Evolutionary conservation across 306 rosid genomes (phyloP), one percentile per base, ranked within the genome.

Genomic region (Fragaria nilgerrensis): DNA sequence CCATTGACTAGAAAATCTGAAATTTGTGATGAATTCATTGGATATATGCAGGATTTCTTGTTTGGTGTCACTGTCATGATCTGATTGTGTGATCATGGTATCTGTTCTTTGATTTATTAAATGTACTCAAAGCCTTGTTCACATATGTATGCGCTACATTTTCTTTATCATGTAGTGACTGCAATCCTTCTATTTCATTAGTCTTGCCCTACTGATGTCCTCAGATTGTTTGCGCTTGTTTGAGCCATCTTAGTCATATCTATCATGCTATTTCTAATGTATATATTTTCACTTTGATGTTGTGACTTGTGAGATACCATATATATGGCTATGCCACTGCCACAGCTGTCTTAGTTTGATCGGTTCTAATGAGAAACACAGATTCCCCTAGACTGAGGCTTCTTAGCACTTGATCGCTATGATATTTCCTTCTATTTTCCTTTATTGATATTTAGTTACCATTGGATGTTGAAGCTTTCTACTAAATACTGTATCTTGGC

Each of bases 1-100:
- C 10, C 20, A 7, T 43, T 44, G 36, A 70, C 9, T 39, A 70
- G 11, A 41, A 43, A 59, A 59, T 71, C n/a, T 10, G 36, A 69
- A 53, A 5, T 61, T 10, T 50, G 59, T 53, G 44, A 3, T 77
- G 75, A 23, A 19, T 59, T 71, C 50, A n/a, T 41, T 67, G 72
- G 19, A 67, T 67, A 64, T 49, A 55, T 22, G 58, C 23, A 49
- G 12, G 41, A n/a, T 23, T 19, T 62, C 29, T 20, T n/a, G 12
- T 8, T 44, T 10, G 19, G 7, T 36, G 61, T 16, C 72, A 68
- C 32, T 39, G 53, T 69, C 75, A 55, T 41, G 16, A 56, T 70
- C 45, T 41, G 36, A 44, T 41, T 43, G 34, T 14, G n/a, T 41
- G 53, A 68, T 12, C 39, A 37, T 41, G 19, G 52, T 68, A 22